These are phyloP conservation scores for Eustoma russellianum DNA, from an alignment of 257 asterid species.

Conservation along the genomic window DNA sequence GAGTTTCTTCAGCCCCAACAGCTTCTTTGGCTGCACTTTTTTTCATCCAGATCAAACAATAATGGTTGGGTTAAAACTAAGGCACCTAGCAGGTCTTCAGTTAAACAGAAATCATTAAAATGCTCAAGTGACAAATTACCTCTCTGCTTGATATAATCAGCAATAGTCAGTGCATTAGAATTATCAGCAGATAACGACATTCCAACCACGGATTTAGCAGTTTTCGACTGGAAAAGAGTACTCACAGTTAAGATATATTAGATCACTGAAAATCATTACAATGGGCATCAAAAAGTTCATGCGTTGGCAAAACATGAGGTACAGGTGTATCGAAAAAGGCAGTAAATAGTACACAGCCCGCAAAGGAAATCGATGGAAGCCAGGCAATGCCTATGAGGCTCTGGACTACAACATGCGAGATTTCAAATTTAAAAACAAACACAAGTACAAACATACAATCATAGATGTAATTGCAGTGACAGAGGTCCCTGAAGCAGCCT, in stretches of 20 bases:
- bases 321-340: not conserved
- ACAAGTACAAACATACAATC: slow-evolving; percentile 41
- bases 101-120: slow-evolving; percentile 2
- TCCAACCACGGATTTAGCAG: slow-evolving; percentile 86
- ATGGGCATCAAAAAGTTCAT: not conserved
- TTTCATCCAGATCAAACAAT: slow-evolving; percentile 9
- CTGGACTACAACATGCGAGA: not conserved
- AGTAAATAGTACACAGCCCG: not conserved
- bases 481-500: slow-evolving; percentile 91
- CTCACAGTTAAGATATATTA: slow-evolving; percentile 1
- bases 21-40: slow-evolving; percentile 73
- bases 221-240: slow-evolving; percentile 59
- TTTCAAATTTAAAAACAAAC: not conserved
- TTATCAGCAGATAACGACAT: slow-evolving; percentile 65
- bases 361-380: not conserved
- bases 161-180: slow-evolving; percentile 58
- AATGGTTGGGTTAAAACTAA: slow-evolving; percentile 1
- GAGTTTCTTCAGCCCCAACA: slow-evolving; percentile 97
- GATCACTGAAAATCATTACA: not conserved
- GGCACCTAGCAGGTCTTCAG: slow-evolving; percentile 4
- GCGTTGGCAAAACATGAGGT: not conserved
- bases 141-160: slow-evolving; percentile 71
- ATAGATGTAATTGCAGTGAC: slow-evolving; percentile 54
- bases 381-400: not conserved
- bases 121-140: slow-evolving; percentile 41